A percentile compares a stretch with the other conserved stretches of the same genome.
Conservation (phyloP, 805 yeast species). For the Myxozyma lipomycoides region DNA sequence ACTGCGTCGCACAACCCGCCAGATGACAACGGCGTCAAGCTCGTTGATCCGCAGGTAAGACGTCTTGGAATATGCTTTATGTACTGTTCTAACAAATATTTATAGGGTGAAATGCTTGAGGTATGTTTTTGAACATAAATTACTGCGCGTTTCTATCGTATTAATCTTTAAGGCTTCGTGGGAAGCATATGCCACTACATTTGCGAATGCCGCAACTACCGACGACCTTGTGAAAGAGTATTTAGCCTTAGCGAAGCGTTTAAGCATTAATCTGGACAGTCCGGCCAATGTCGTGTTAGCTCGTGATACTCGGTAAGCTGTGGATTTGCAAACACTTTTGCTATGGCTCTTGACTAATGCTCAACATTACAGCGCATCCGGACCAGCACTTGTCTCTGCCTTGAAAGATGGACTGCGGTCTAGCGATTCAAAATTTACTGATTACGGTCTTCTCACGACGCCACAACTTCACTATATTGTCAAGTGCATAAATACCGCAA, state of each 20-base stretch:
- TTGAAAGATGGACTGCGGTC: slow-evolving; percentile 59
- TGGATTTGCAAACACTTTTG: too few relatives aligned
- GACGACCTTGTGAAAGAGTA: slow-evolving; percentile 45
- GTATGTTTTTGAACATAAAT: background rate
- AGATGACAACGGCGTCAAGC: slow-evolving; percentile 82
- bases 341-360: background rate
- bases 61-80: background rate
- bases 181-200: slow-evolving; percentile 75
- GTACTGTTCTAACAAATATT: background rate
- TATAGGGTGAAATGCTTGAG: slow-evolving; percentile 31
- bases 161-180: slow-evolving; percentile 44
- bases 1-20: slow-evolving; percentile 53
- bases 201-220: slow-evolving; percentile 64
- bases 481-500: slow-evolving; percentile 60
- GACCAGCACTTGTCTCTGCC: slow-evolving; percentile 59
- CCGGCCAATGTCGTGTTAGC: slow-evolving; percentile 56
- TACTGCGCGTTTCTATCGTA: background rate
- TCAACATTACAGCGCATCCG: slow-evolving; percentile 56
- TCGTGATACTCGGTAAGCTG: slow-evolving; percentile 57
- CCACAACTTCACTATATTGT: slow-evolving; percentile 92
- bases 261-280: slow-evolving; percentile 43
- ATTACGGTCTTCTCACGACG: slow-evolving; percentile 76
- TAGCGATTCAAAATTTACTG: slow-evolving; percentile 45
- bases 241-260: slow-evolving; percentile 39
- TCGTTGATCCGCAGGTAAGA: slow-evolving; percentile 68